A percentile compares a stretch with the other conserved stretches of the same genome.
Evolutionary conservation across 345 rosid species (phyloP).

Genomic region (Balakata baccata): DNA sequence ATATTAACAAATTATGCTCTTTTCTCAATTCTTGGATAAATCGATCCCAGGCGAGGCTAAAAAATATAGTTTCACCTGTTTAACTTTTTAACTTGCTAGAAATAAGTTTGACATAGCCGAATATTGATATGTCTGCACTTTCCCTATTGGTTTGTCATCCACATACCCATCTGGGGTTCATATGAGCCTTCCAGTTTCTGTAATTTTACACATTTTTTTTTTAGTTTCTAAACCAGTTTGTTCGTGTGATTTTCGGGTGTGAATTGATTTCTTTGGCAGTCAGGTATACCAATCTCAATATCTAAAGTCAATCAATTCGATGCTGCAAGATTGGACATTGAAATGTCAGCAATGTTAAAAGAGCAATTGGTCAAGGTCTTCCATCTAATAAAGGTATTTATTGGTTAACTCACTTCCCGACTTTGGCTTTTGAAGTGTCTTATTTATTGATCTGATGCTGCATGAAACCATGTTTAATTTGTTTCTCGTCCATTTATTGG

Average conservation of each 20-base stretch:
- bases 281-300: slow-evolving; percentile 58
- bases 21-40: background rate
- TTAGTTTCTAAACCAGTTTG: background rate
- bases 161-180: too few relatives aligned
- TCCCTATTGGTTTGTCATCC: too few relatives aligned
- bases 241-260: background rate
- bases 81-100: background rate
- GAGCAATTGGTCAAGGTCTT: slow-evolving; percentile 92
- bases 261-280: slow-evolving; percentile 35
- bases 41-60: background rate
- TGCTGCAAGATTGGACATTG: slow-evolving; percentile 87
- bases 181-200: background rate
- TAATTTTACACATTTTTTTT: background rate
- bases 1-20: background rate
- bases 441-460: background rate
- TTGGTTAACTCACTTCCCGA: background rate
- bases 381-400: slow-evolving; percentile 81
- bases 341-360: slow-evolving; percentile 95
- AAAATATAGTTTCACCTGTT: background rate
- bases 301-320: slow-evolving; percentile 96
- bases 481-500: slow-evolving; percentile 37
- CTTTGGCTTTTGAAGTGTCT: background rate
- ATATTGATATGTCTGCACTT: too few relatives aligned
- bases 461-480: slow-evolving; percentile 19
- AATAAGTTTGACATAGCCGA: background rate